Conservation (phyloP, 352 stramenopile genomes). For the Globisporangium canariense region DNA sequence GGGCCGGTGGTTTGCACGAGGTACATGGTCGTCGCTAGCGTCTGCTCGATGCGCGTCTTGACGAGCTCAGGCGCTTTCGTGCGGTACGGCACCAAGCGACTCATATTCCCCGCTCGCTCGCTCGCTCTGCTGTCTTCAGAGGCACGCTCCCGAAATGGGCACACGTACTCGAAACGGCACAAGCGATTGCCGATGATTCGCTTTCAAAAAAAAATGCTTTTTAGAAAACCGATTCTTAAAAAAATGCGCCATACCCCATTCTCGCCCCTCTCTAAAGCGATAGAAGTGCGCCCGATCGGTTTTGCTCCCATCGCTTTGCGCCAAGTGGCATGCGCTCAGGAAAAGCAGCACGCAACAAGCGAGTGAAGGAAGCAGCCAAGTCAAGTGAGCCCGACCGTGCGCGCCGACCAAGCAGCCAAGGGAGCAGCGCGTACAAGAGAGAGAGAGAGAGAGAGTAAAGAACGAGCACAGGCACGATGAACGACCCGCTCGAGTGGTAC, state of each 20-base stretch:
- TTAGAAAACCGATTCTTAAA: too few relatives aligned
- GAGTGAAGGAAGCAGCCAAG: not conserved
- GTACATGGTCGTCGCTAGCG: constrained; percentile 68
- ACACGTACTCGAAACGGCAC: not conserved
- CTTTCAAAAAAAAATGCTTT: too few relatives aligned
- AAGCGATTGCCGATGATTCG: too few relatives aligned
- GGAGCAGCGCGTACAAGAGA: not conserved
- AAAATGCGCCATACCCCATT: too few relatives aligned
- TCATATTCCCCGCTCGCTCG: constrained; percentile 36
- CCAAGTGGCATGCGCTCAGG: constrained; percentile 17
- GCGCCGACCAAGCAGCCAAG: not conserved
- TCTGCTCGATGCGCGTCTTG: constrained; percentile 61
- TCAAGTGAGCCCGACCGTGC: not conserved
- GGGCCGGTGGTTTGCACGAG: constrained; percentile 73
- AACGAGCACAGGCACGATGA: constrained; percentile 41
- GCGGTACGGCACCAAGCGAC: constrained; percentile 59
- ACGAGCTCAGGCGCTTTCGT: constrained; percentile 48
- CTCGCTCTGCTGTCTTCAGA: too few relatives aligned
- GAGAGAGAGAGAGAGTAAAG: constrained; percentile 10
- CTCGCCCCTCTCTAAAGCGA: not conserved
- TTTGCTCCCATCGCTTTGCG: constrained; percentile 5
- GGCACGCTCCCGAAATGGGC: too few relatives aligned
- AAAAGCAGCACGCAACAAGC: constrained; percentile 3
- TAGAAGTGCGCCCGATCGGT: constrained; percentile 2
- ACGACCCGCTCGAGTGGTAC: constrained; percentile 94